Evolutionary conservation across 2,329 filamentous ascomycete genomes (phyloP).

Genomic region (Alternaria metachromatica): DNA sequence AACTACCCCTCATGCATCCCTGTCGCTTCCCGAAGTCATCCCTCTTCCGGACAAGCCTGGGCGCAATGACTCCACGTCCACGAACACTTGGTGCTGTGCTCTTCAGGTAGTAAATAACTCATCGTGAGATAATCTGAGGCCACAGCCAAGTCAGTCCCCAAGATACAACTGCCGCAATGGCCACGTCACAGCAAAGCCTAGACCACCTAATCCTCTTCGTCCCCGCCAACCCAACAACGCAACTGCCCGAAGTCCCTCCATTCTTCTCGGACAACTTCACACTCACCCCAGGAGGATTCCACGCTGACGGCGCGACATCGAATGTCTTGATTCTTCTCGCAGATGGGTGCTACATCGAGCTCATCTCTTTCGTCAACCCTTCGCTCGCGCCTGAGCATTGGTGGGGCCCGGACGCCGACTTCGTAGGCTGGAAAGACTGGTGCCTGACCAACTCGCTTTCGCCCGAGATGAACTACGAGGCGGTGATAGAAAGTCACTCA

Average conservation of each 20-base stretch:
- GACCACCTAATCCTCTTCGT: constrained; percentile 72
- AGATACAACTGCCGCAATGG: not conserved
- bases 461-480: constrained; percentile 17
- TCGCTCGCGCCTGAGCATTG: constrained; percentile 59
- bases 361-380: constrained; percentile 67
- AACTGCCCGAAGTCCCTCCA: constrained; percentile 45
- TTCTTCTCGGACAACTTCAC: constrained; percentile 64
- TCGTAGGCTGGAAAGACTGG: constrained; percentile 67
- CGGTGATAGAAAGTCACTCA: constrained; percentile 52
- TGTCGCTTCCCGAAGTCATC: not conserved
- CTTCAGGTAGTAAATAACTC: not conserved
- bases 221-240: constrained; percentile 59
- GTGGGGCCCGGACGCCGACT: constrained; percentile 63
- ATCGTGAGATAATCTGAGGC: too few relatives aligned
- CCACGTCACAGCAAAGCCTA: constrained; percentile 45
- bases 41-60: not conserved
- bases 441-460: constrained; percentile 47
- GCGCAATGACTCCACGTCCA: not conserved
- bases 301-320: constrained; percentile 66
- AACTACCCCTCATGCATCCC: not conserved
- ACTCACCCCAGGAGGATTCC: constrained; percentile 65
- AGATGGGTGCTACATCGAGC: constrained; percentile 71
- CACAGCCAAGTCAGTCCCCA: not conserved
- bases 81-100: not conserved
- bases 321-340: constrained; percentile 69